Conservation (phyloP, 495 filamentous ascomycete species). For the Staphylotrichum tortipilum region DNA sequence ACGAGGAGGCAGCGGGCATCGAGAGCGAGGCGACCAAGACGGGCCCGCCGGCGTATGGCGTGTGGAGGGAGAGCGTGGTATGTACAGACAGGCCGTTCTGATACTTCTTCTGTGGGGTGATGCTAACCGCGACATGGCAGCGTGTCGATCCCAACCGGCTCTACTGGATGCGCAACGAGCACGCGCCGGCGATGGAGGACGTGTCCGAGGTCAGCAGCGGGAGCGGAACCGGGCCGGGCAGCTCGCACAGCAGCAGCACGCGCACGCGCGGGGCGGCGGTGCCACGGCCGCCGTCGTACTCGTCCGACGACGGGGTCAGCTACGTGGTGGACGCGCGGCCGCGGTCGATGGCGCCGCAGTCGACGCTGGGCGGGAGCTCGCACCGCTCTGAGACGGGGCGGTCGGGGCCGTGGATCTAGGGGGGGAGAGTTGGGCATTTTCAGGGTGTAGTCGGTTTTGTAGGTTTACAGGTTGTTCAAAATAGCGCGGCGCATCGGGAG, state of each 20-base stretch:
- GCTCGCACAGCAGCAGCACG: neutral
- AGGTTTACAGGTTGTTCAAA: neutral
- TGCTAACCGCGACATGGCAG: constrained; percentile 26
- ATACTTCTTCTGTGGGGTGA: neutral
- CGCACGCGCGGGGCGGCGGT: constrained; percentile 18
- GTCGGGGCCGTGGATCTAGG: constrained; percentile 15
- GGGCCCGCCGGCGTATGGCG: constrained; percentile 79
- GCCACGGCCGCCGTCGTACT: constrained; percentile 59
- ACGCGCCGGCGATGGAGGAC: constrained; percentile 15
- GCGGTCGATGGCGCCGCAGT: constrained; percentile 38
- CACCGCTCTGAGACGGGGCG: constrained; percentile 38
- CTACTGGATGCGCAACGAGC: constrained; percentile 62
- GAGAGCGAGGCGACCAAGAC: constrained; percentile 45
- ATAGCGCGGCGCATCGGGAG: neutral
- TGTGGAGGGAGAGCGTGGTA: constrained; percentile 78
- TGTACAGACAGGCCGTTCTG: constrained; percentile 32
- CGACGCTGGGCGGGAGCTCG: constrained; percentile 2
- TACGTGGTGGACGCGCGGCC: constrained; percentile 58
- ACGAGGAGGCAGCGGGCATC: constrained; percentile 51
- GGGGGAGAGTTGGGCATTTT: neutral
- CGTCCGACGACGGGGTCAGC: constrained; percentile 60
- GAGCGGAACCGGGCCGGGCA: neutral
- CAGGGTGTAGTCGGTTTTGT: neutral
- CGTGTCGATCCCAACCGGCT: constrained; percentile 72
- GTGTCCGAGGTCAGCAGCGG: constrained; percentile 2